phyloP scores from a whole-genome alignment of 169 alveolate genomes.

The Amoebophrya sp. region DNA sequence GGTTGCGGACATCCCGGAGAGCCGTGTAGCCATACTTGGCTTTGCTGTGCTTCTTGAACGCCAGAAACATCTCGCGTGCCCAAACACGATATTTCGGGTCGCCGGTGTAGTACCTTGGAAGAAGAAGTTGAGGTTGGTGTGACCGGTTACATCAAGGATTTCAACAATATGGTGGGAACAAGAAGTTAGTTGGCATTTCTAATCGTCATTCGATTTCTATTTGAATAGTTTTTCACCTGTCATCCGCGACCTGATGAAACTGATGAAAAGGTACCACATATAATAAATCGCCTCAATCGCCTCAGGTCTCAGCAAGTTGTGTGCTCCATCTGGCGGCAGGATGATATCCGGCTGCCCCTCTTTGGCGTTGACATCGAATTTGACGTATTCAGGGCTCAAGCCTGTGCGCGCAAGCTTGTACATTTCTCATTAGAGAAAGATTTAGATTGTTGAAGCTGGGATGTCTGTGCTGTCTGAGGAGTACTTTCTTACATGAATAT shows the following conservation, averaged over 20 bases:
- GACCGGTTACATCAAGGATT: too few species aligned
- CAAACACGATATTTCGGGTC: slow-evolving; percentile 43
- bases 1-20: neutral
- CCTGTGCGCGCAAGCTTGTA: slow-evolving; percentile 29
- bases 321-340: slow-evolving; percentile 22
- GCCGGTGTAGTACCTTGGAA: slow-evolving; percentile 38
- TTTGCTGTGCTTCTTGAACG: slow-evolving; percentile 41
- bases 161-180: too few species aligned
- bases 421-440: neutral
- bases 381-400: slow-evolving; percentile 23
- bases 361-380: slow-evolving; percentile 13
- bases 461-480: too few species aligned
- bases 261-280: too few species aligned
- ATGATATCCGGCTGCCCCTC: neutral
- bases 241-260: too few species aligned
- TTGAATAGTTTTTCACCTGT: too few species aligned
- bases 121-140: too few species aligned
- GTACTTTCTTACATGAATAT: too few species aligned
- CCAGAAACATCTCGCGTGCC: slow-evolving; percentile 41
- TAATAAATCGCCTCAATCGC: slow-evolving; percentile 43
- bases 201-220: too few species aligned
- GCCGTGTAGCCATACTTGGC: slow-evolving; percentile 37
- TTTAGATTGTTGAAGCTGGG: too few species aligned
- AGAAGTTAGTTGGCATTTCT: too few species aligned
- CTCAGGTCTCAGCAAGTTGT: slow-evolving; percentile 47